Evolutionary conservation across 2,329 filamentous ascomycete species (phyloP).

Genomic region (Taxawa tesnikishii): DNA sequence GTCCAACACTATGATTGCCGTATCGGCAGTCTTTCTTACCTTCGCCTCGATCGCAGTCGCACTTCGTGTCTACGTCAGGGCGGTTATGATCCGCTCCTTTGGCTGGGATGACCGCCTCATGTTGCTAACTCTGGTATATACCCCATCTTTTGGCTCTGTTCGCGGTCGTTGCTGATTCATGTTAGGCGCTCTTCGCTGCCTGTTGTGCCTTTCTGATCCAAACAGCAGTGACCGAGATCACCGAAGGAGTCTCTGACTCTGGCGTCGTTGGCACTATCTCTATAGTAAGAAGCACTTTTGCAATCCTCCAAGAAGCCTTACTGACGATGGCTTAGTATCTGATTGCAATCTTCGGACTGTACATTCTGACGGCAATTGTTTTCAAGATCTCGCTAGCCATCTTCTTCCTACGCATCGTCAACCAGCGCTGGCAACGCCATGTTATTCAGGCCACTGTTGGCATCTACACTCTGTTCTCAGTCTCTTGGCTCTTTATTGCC

Average conservation of each 20-base stretch:
- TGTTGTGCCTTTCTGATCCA: background rate
- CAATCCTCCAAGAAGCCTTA: background rate
- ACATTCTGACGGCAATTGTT: constrained; percentile 26
- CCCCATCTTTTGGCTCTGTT: too few relatives aligned
- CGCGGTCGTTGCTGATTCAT: too few relatives aligned
- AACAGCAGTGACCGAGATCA: constrained; percentile 1
- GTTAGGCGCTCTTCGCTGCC: constrained; percentile 1
- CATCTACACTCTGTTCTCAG: constrained; percentile 19
- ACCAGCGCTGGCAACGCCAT: constrained; percentile 22
- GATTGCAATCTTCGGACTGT: constrained; percentile 23
- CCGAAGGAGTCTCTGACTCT: background rate
- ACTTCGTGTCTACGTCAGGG: constrained; percentile 27
- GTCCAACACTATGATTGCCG: constrained; percentile 4
- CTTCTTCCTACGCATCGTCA: constrained; percentile 32
- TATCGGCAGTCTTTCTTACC: constrained; percentile 16
- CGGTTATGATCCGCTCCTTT: constrained; percentile 24
- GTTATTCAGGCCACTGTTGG: constrained; percentile 15
- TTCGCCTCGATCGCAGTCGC: constrained; percentile 25
- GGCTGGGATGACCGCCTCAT: constrained; percentile 33
- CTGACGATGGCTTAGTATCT: constrained; percentile 10
- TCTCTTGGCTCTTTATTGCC: constrained; percentile 19
- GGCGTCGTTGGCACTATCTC: constrained; percentile 1
- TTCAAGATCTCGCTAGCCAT: constrained; percentile 33
- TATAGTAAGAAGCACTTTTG: constrained; percentile 1
- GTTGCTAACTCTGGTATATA: constrained; percentile 24